phyloP scores from a whole-genome alignment of 1,284 basidiomycete genomes.

The Coniophora puteana region DNA sequence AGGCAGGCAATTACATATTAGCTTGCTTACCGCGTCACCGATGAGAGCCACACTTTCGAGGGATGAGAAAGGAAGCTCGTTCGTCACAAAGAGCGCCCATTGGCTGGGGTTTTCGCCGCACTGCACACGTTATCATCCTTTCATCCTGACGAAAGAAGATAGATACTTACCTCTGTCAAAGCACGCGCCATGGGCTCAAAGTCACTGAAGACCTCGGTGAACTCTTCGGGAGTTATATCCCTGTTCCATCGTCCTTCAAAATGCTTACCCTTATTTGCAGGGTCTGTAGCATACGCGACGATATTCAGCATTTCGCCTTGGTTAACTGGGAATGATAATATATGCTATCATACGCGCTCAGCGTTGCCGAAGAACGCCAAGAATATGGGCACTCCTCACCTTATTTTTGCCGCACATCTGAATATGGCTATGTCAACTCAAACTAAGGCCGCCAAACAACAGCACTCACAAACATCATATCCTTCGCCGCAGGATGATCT shows the following conservation, averaged over 20 bases:
- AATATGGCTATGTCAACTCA: slow-evolving; percentile 5
- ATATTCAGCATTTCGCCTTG: slow-evolving; percentile 37
- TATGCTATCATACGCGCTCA: slow-evolving; percentile 25
- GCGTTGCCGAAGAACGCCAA: background rate
- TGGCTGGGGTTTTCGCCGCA: slow-evolving; percentile 9
- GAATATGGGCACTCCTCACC: slow-evolving; percentile 18
- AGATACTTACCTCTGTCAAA: slow-evolving; percentile 31
- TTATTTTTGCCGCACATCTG: slow-evolving; percentile 41
- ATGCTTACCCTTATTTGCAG: slow-evolving; percentile 30
- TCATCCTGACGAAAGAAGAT: background rate
- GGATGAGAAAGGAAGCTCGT: slow-evolving; percentile 22
- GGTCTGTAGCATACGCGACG: slow-evolving; percentile 33
- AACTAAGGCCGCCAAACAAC: background rate
- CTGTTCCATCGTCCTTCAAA: slow-evolving; percentile 31
- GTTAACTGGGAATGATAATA: slow-evolving; percentile 40
- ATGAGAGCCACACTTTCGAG: slow-evolving; percentile 23
- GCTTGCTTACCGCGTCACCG: slow-evolving; percentile 28
- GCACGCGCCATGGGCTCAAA: slow-evolving; percentile 40
- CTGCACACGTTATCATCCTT: slow-evolving; percentile 5
- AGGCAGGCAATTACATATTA: background rate
- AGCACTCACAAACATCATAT: slow-evolving; percentile 31
- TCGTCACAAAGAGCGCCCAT: slow-evolving; percentile 24
- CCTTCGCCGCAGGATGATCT: slow-evolving; percentile 31
- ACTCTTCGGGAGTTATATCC: slow-evolving; percentile 23
- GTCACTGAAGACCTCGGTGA: slow-evolving; percentile 24